A percentile compares a stretch with the other conserved stretches of the same genome.
Evolutionary conservation across 78 protist species (phyloP).

Genomic region (Emiliania huxleyi): DNA sequence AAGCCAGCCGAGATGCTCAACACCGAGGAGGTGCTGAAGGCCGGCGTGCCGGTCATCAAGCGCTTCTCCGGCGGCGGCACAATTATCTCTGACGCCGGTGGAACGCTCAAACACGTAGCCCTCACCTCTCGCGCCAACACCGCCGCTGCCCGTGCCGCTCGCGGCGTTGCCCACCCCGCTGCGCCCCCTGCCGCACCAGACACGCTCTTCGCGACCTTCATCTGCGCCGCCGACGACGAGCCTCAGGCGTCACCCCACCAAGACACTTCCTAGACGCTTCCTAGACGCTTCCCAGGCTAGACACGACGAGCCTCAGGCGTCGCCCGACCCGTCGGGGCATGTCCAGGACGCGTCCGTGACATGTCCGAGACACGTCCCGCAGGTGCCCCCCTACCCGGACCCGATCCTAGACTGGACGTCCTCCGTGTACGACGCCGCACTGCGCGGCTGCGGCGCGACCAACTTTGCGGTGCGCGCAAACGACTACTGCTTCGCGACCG

Average conservation of each 20-base stretch:
- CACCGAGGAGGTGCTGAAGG: too few species aligned
- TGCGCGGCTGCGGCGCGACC: not conserved
- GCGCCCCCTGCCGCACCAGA: too few species aligned
- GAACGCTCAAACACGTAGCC: too few species aligned
- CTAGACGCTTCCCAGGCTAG: too few species aligned
- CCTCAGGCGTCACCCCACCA: not conserved
- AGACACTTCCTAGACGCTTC: not conserved
- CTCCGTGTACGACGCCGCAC: not conserved
- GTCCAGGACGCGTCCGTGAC: too few species aligned
- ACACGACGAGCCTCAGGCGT: too few species aligned
- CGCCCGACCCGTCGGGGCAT: too few species aligned
- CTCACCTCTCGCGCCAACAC: too few species aligned
- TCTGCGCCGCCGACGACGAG: not conserved
- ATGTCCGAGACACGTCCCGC: too few species aligned
- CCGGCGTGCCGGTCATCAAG: not conserved
- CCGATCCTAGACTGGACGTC: not conserved
- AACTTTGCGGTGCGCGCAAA: not conserved
- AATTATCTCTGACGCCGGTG: not conserved
- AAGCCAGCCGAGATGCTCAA: not conserved
- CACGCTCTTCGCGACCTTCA: not conserved
- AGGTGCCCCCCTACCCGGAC: not conserved
- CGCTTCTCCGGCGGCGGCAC: slow-evolving; percentile 37
- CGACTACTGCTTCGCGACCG: not conserved
- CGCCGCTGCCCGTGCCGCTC: too few species aligned
- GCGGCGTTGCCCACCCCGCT: too few species aligned